Evolutionary conservation across 371 early-diverging fungal genomes (phyloP).

Genomic region (Vairimorpha ceranae): DNA sequence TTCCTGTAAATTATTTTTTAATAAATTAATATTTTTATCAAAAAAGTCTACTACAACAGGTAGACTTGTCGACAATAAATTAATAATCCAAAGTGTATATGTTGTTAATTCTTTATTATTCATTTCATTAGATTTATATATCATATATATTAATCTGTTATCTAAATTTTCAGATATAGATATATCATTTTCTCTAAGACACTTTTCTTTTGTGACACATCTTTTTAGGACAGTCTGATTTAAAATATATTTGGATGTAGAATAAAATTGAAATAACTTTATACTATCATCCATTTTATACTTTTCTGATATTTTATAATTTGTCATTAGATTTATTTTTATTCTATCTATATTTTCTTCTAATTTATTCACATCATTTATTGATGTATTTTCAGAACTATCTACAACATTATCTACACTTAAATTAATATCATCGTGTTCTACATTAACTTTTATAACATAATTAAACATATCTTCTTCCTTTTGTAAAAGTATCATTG

Average conservation of each 20-base stretch:
- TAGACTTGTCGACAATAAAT: conserved; percentile 22
- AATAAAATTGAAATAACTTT: not conserved
- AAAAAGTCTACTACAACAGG: conserved; percentile 28
- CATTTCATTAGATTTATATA: conserved; percentile 21
- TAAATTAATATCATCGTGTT: conserved; percentile 4
- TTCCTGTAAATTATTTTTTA: not conserved
- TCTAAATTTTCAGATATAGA: conserved; percentile 1
- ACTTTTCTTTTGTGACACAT: conserved; percentile 4
- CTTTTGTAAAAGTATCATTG: conserved; percentile 13
- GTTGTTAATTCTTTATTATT: conserved; percentile 20
- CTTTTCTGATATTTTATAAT: not conserved
- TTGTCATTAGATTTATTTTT: not conserved
- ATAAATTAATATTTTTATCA: conserved; percentile 15
- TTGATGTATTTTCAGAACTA: not conserved
- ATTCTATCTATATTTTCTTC: not conserved
- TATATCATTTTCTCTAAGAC: not conserved
- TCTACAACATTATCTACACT: not conserved
- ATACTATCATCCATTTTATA: not conserved
- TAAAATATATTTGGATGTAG: conserved; percentile 16
- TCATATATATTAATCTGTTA: conserved; percentile 28
- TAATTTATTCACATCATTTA: not conserved
- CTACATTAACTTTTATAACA: conserved; percentile 7
- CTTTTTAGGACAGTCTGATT: conserved; percentile 12
- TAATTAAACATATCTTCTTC: conserved; percentile 35
- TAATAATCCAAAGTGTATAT: conserved; percentile 43